phyloP scores from a whole-genome alignment of 331 rosid species.

The Telfairia occidentalis region DNA sequence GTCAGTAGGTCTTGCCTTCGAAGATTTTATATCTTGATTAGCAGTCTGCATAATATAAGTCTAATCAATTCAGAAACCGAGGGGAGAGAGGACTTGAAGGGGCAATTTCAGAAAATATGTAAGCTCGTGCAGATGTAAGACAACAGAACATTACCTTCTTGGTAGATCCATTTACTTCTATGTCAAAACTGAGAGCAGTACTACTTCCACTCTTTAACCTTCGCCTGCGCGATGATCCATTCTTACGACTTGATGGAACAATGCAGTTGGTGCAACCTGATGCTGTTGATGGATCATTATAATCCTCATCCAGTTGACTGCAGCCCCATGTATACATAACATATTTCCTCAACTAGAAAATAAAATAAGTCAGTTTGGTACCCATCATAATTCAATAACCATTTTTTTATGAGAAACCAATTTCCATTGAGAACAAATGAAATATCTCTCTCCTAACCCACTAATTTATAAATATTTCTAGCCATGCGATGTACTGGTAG shows the following conservation, averaged over 20 bases:
- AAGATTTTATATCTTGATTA: constrained; percentile 10
- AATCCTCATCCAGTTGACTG: constrained; percentile 30
- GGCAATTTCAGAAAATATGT: not conserved
- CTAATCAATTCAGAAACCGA: not conserved
- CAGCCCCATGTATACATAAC: constrained; percentile 72
- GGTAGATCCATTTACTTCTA: constrained; percentile 30
- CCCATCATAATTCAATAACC: not conserved
- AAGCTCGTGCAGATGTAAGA: not conserved
- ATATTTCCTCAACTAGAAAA: constrained; percentile 79
- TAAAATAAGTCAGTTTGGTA: constrained; percentile 7
- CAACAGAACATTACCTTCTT: constrained; percentile 36
- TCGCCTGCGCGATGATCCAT: constrained; percentile 37
- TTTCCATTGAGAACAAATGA: not conserved
- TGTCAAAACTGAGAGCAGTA: constrained; percentile 26
- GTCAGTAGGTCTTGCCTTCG: not conserved
- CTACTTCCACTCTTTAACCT: constrained; percentile 30
- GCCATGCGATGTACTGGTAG: not conserved
- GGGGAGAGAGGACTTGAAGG: not conserved
- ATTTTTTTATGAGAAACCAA: not conserved
- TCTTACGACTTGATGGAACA: constrained; percentile 30
- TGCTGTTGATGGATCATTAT: constrained; percentile 15
- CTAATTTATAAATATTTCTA: not conserved
- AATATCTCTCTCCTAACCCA: not conserved
- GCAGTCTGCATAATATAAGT: constrained; percentile 16
- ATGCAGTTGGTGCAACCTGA: constrained; percentile 36